These are phyloP conservation scores for Paradendryphiella salina DNA, from an alignment of 2,329 filamentous ascomycete genomes.

Conservation along the genomic window DNA sequence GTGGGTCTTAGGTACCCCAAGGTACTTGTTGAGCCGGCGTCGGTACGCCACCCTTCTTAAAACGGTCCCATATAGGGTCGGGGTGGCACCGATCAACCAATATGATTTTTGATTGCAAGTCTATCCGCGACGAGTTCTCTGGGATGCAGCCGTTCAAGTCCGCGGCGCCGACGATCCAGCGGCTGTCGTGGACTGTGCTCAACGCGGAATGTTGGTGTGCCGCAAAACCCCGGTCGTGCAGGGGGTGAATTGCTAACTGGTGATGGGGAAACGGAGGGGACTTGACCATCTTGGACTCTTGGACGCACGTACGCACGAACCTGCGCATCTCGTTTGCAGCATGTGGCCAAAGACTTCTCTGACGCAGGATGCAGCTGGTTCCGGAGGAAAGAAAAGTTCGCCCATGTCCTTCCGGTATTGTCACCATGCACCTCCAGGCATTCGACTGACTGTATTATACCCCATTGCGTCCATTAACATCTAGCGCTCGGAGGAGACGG, in stretches of 20 bases:
- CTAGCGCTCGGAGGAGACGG: conserved; percentile 34
- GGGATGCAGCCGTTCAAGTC: conserved; percentile 42
- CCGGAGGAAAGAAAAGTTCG: conserved; percentile 37
- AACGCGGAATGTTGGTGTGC: conserved; percentile 43
- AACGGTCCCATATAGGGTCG: conserved; percentile 32
- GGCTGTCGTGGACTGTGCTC: conserved; percentile 43
- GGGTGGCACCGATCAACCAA: conserved; percentile 45
- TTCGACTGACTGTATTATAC: conserved; percentile 40
- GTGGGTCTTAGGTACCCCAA: conserved; percentile 36
- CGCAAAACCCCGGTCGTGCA: conserved; percentile 25
- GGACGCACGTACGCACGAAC: conserved; percentile 31
- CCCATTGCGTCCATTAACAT: conserved; percentile 41
- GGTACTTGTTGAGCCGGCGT: conserved; percentile 42
- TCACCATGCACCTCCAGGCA: conserved; percentile 41
- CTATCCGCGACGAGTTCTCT: conserved; percentile 38
- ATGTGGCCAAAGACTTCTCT: conserved; percentile 41
- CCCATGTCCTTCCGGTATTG: conserved; percentile 41
- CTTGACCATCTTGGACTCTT: conserved; percentile 29
- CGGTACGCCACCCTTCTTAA: conserved; percentile 35
- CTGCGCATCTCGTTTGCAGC: conserved; percentile 43
- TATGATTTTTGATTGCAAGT: conserved; percentile 45
- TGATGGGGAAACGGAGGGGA: conserved; percentile 31
- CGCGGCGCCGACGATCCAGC: conserved; percentile 43
- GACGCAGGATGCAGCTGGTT: conserved; percentile 43
- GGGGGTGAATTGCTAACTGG: conserved; percentile 36